Base-by-base conservation (phyloP, 257 asterid genomes). In the Nyctanthes arbortristis region DNA sequence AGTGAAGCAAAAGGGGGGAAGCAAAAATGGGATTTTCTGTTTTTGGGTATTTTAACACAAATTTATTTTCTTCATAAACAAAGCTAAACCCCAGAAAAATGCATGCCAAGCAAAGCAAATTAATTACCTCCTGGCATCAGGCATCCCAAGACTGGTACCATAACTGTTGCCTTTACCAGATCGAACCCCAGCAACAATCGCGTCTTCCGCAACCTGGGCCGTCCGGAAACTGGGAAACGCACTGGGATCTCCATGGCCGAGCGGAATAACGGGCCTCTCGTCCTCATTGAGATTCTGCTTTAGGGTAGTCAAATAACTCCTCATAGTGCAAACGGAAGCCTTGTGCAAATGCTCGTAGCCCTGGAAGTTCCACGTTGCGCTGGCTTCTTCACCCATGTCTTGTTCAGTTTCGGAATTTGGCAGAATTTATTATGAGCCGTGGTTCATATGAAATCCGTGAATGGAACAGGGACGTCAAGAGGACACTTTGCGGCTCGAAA, bases 231-330 rank as follows among this genome's bases (percentile, higher is more conserved):
- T 61, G 0, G 91, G 86, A 34, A 82, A 84, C 2, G 80, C 73
- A 18, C 88, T 79, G 10, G 96, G 93, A 66, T 89, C 93, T 7
- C 93, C 96, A 73, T 66, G 85, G 35, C 89, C 84, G 8, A 88
- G 86, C 73, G 84, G 88, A 57, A 88, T 74, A 2, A 74, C 59
- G 6, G 62, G 67, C 76, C 85, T 81, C 18, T 65, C 14, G 5
- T 82, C 89, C 10, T 66, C 68, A 16, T 79, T 79, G 20, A 88
- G 65, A 55, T 73, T 68, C 9, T 5, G 27, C 60, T 67, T 75
- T n/a, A n/a, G n/a, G n/a, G n/a, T n/a, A n/a, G n/a, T n/a, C n/a
- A n/a, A n/a, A n/a, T n/a, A n/a, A n/a, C n/a, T n/a, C n/a, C n/a
- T n/a, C n/a, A n/a, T n/a, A n/a, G n/a, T n/a, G n/a, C n/a, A n/a